Percentiles rank a stretch among this genome's conserved stretches.
phyloP scores from a whole-genome alignment of 1,139 yeast genomes.

The Protomyces lactucae-debilis region DNA sequence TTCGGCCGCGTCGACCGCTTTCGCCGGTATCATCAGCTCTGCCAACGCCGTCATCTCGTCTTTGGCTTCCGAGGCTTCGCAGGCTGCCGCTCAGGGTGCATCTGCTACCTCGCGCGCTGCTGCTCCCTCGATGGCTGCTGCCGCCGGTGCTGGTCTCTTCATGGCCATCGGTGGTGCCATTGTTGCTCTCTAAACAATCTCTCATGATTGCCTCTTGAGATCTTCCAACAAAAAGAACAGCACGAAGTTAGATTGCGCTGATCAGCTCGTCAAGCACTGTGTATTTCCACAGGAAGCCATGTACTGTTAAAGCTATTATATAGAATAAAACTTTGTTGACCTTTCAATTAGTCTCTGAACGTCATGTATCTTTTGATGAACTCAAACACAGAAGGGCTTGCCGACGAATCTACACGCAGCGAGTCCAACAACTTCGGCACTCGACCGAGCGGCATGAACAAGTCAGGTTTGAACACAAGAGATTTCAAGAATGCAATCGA shows the following conservation, averaged over 20 bases:
- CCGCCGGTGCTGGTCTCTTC: slow-evolving; percentile 22
- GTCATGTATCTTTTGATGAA: no score
- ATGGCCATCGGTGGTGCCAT: slow-evolving; percentile 22
- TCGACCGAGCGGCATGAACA: no score
- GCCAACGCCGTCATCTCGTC: slow-evolving; percentile 16
- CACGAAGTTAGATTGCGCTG: background rate
- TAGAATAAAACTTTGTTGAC: background rate
- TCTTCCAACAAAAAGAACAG: no score
- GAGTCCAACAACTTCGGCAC: no score
- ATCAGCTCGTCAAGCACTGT: background rate
- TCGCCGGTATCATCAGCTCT: slow-evolving; percentile 18
- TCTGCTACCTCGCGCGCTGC: slow-evolving; percentile 12
- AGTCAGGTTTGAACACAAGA: no score
- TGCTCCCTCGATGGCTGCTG: slow-evolving; percentile 12
- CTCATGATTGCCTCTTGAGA: no score
- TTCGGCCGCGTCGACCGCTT: slow-evolving; percentile 21
- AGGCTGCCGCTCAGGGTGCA: slow-evolving; percentile 15
- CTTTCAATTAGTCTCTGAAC: no score
- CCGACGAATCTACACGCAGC: no score
- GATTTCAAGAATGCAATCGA: no score
- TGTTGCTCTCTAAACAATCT: slow-evolving; percentile 8
- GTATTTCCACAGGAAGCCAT: background rate
- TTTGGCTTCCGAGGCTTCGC: slow-evolving; percentile 19
- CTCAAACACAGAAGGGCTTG: no score
- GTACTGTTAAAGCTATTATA: background rate